Evolutionary conservation across 148 eudicot species (phyloP).

Genomic region (Nyssa sinensis): DNA sequence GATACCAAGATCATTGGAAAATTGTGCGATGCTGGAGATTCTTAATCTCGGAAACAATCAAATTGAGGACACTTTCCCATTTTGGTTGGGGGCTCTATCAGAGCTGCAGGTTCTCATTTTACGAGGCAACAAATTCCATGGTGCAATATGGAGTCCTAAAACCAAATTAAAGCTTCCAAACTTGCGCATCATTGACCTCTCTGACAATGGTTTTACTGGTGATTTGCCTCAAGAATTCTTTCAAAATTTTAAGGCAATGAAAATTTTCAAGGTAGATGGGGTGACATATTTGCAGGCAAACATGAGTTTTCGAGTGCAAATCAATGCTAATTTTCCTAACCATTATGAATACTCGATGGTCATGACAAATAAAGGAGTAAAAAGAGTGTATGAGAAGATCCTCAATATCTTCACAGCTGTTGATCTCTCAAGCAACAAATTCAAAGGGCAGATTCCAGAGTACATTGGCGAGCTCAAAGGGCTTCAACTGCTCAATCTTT

Average conservation of each 20-base stretch:
- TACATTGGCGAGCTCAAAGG: conserved; percentile 22
- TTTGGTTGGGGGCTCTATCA: conserved; percentile 32
- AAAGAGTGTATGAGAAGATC: conserved; percentile 15
- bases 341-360: conserved; percentile 16
- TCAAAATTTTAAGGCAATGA: not conserved
- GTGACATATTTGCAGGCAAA: not conserved
- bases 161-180: not conserved
- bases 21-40: conserved; percentile 10
- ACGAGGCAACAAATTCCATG: conserved; percentile 21
- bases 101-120: conserved; percentile 23
- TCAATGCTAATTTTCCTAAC: not conserved
- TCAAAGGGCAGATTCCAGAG: conserved; percentile 24
- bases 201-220: not conserved
- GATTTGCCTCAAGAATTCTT: not conserved
- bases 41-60: conserved; percentile 28
- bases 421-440: conserved; percentile 29
- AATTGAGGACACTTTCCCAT: conserved; percentile 23
- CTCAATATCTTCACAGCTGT: conserved; percentile 18
- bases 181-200: not conserved
- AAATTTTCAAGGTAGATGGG: not conserved
- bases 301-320: no score
- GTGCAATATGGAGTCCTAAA: not conserved
- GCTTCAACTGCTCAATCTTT: conserved; percentile 35
- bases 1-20: not conserved
- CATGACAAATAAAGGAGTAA: conserved; percentile 28